A percentile compares a stretch with the other conserved stretches of the same genome.
These are phyloP conservation scores for Calonectria hongkongensis DNA, from an alignment of 2,329 filamentous ascomycete species.

Conservation along the genomic window DNA sequence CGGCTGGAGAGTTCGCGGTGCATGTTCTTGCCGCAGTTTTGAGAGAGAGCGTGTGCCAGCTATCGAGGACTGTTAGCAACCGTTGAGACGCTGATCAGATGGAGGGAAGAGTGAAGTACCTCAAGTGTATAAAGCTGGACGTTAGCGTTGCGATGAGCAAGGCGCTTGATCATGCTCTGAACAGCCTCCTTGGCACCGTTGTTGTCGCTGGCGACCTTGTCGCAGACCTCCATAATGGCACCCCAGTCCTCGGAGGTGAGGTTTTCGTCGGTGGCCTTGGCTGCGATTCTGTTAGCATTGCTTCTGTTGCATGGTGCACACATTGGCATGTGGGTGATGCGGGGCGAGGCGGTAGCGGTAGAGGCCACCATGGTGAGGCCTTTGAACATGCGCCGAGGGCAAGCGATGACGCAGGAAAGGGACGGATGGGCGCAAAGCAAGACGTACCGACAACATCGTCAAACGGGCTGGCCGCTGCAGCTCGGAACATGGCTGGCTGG, in stretches of 20 bases:
- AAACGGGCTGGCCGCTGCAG: constrained; percentile 74
- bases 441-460: constrained; percentile 76
- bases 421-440: not conserved
- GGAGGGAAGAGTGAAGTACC: constrained; percentile 65
- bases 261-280: constrained; percentile 96
- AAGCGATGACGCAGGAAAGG: not conserved
- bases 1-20: constrained; percentile 93
- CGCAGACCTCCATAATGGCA: constrained; percentile 78
- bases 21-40: constrained; percentile 91
- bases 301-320: constrained; percentile 2
- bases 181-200: constrained; percentile 87
- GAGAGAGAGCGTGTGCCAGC: constrained; percentile 92
- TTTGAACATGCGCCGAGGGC: not conserved
- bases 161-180: constrained; percentile 91
- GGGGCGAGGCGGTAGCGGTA: constrained; percentile 2
- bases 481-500: constrained; percentile 73
- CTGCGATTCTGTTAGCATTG: constrained; percentile 60
- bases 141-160: constrained; percentile 95
- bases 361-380: not conserved
- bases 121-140: constrained; percentile 97
- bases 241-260: constrained; percentile 87
- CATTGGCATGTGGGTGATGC: constrained; percentile 8
- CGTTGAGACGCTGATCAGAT: not conserved
- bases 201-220: constrained; percentile 72
- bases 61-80: constrained; percentile 58